phyloP scores from a whole-genome alignment of 1,284 basidiomycete genomes.

The Leccinum subfulvum region DNA sequence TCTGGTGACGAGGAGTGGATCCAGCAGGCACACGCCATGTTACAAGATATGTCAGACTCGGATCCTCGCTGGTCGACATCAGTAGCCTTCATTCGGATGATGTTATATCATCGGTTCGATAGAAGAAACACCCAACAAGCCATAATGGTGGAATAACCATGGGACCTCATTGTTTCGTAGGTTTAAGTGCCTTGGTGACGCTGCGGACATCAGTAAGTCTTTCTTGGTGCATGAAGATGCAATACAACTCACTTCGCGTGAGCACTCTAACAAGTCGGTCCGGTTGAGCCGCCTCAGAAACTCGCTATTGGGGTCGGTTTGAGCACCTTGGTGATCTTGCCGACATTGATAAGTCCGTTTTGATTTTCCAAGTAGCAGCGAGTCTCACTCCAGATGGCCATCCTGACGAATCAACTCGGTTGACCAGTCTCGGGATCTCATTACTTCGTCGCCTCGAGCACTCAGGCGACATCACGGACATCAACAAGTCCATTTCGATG shows the following conservation, averaged over 20 bases:
- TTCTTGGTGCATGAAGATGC: neutral
- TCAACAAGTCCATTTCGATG: neutral
- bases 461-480: too few species aligned
- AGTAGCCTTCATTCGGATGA: too few species aligned
- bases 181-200: neutral
- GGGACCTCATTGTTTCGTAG: neutral
- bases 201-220: neutral
- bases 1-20: too few species aligned
- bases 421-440: neutral
- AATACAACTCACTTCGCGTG: neutral
- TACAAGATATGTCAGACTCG: too few species aligned
- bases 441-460: too few species aligned
- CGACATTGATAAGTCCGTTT: neutral
- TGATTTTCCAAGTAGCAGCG: neutral
- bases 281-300: neutral
- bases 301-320: neutral
- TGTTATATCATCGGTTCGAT: too few species aligned
- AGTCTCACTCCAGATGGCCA: too few species aligned
- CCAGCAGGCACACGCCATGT: too few species aligned
- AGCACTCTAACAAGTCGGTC: neutral
- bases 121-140: too few species aligned
- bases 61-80: too few species aligned
- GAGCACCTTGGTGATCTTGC: neutral
- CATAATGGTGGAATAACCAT: neutral
- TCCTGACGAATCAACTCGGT: neutral